Base-by-base conservation (phyloP, 371 early-diverging fungal genomes). In the Lichtheimia ramosa region DNA sequence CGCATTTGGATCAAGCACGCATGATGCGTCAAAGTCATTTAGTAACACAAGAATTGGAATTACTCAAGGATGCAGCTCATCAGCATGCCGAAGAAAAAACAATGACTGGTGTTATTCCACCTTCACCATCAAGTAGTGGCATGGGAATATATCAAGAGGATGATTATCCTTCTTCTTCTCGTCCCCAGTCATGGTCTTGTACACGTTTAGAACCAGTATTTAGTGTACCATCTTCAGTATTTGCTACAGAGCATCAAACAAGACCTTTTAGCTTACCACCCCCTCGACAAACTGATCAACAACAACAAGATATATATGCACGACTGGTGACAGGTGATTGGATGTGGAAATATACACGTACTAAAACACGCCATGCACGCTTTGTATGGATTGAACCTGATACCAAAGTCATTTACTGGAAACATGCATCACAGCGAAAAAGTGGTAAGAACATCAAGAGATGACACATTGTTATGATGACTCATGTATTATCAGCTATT, bases 261-360 rank as follows among this genome's bases (percentile, higher is more conserved):
- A 6, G 34, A 34, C 34, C 34, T 34, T 34, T 34, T 34, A 34
- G 34, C 34, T 34, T 34, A 34, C 34, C 34, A 34, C 34, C 34
- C 10, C 10, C 34, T 34, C 34, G 34, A 34, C 34, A 8, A 28
- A 28, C 7, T 28, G 28, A 6, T 28, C 8, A 34, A 0, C 34
- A 34, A 10, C 34, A 34, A 34, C 34, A 34, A 10, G 34, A 34
- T 8, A 8, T 34, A 8, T 34, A 34, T 34, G 34, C 34, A 34
- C 34, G 34, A 34, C 10, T 34, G 34, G 18, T 23, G 14, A 43
- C 46, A 5, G 60, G 60, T 3, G 46, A 53, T 21, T 62, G 62
- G 62, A 51, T 62, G 56, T 62, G 62, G 62, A 62, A 62, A 20
- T 56, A 50, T 28, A 62, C 62, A 27, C 48, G 56, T 10, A 60